Base-by-base conservation (phyloP, 805 yeast genomes). In the Clavispora santaluciae region DNA sequence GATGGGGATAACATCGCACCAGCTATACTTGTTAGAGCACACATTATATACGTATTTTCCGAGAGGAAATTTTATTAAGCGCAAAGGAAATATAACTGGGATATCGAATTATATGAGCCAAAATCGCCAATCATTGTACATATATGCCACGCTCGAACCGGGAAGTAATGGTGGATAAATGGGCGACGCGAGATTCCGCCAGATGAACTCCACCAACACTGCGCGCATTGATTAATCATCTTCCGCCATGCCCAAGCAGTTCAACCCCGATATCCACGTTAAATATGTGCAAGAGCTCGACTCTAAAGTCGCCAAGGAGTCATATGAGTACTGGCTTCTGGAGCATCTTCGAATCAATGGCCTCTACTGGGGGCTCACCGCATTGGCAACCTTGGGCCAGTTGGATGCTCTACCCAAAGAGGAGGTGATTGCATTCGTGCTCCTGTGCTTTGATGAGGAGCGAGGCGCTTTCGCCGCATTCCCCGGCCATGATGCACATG, bases 271-370 rank as follows among this genome's bases (percentile, higher is more conserved):
- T 13, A 41, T 49, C 21, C 75, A 69, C 48, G 54, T 69, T 33
- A 51, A 61, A 20, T 69, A 59, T 49, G 57, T 68, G 16, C 47
- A 61, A 36, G 57, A 59, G 16, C 65, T 67, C 25, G 70, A 69
- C 48, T 61, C 67, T 11, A 54, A 56, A 29, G 31, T 55, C 21
- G 43, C 61, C 10, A 47, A 46, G 68, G 75, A 40, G 73, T 79
- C 57, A 75, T 83, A 56, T 66, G 89, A 84, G 52, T 90, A 88
- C 62, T 88, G 95, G 93, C 62, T 90, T 38, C 78, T 87, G 9
- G 98, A 93, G 55, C 98, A 93, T 59, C 68, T 93, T 37, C 73
- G 97, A 23, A 63, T 93, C 72, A 88, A 86, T 54, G 99, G 98
- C 1, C 72, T 93, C 0, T 93, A 93, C 59, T 93, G 99, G 99